A percentile compares a stretch with the other conserved stretches of the same genome.
phyloP scores from a whole-genome alignment of 2,329 filamentous ascomycete genomes.

The Arachnomyces sp. region DNA sequence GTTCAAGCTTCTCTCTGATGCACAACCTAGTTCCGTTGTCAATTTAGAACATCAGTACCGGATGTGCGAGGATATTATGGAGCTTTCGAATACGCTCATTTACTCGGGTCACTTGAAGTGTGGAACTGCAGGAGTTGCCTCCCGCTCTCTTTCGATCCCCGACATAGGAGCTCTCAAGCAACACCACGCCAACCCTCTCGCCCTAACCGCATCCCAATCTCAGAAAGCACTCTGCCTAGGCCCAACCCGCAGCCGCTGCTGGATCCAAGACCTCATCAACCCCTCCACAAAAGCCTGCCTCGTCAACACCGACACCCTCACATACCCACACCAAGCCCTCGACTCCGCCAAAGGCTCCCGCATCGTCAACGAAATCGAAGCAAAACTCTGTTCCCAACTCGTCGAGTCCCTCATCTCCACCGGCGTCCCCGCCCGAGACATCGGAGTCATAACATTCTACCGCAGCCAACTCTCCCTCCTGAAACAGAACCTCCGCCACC shows the following conservation, averaged over 20 bases:
- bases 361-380: slow-evolving; percentile 82
- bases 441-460: slow-evolving; percentile 96
- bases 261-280: slow-evolving; percentile 63
- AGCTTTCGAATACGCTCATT: slow-evolving; percentile 83
- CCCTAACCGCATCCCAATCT: slow-evolving; percentile 11
- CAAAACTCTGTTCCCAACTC: slow-evolving; percentile 66
- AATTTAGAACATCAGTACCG: slow-evolving; percentile 94
- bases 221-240: slow-evolving; percentile 47
- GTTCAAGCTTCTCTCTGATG: slow-evolving; percentile 87
- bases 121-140: slow-evolving; percentile 67
- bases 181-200: slow-evolving; percentile 42
- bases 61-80: slow-evolving; percentile 97
- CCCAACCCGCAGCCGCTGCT: slow-evolving; percentile 51
- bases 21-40: slow-evolving; percentile 77
- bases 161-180: slow-evolving; percentile 52
- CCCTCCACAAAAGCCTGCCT: slow-evolving; percentile 71
- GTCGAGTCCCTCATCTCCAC: slow-evolving; percentile 68
- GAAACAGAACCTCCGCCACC: slow-evolving; percentile 58
- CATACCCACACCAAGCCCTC: slow-evolving; percentile 43
- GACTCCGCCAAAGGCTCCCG: slow-evolving; percentile 67
- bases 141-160: slow-evolving; percentile 59
- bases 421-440: slow-evolving; percentile 65
- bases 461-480: slow-evolving; percentile 81
- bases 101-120: slow-evolving; percentile 88
- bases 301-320: slow-evolving; percentile 76